phyloP scores from a whole-genome alignment of 164 flowering plant species.

The Nelumbo lutea region DNA sequence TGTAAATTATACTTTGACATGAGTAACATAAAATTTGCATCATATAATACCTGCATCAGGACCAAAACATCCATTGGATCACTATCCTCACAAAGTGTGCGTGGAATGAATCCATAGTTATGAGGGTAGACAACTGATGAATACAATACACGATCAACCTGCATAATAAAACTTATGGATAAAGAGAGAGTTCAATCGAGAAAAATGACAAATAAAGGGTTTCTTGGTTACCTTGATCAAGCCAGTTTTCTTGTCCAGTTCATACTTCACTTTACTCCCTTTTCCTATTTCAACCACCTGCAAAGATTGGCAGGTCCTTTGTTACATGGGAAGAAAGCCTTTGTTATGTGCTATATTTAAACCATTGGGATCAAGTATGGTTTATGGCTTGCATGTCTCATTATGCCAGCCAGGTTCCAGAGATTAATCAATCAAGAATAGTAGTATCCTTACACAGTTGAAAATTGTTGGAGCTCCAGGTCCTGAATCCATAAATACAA shows the following conservation, averaged over 20 bases:
- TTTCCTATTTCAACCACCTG: slow-evolving; percentile 86
- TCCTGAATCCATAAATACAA: slow-evolving; percentile 39
- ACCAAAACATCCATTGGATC: slow-evolving; percentile 88
- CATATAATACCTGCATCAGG: slow-evolving; percentile 69
- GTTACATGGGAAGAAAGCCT: not conserved
- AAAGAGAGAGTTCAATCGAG: not conserved
- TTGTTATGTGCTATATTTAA: not conserved
- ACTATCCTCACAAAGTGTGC: slow-evolving; percentile 84
- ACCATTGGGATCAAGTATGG: not conserved
- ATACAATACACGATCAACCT: slow-evolving; percentile 89
- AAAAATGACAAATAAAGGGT: not conserved
- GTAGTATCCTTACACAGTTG: slow-evolving; percentile 61
- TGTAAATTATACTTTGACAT: not conserved
- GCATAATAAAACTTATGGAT: slow-evolving; percentile 11
- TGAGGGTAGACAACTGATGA: slow-evolving; percentile 95
- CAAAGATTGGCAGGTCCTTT: slow-evolving; percentile 6
- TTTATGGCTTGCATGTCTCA: not conserved
- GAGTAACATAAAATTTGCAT: not conserved
- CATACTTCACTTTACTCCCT: slow-evolving; percentile 97
- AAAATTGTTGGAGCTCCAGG: slow-evolving; percentile 76
- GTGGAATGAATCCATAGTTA: slow-evolving; percentile 94
- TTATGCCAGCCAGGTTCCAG: not conserved
- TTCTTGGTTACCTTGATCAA: slow-evolving; percentile 63
- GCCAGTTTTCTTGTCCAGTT: slow-evolving; percentile 90
- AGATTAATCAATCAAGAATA: slow-evolving; percentile 2